phyloP scores from a whole-genome alignment of 805 yeast species.

The Lachancea lanzarotensis region DNA sequence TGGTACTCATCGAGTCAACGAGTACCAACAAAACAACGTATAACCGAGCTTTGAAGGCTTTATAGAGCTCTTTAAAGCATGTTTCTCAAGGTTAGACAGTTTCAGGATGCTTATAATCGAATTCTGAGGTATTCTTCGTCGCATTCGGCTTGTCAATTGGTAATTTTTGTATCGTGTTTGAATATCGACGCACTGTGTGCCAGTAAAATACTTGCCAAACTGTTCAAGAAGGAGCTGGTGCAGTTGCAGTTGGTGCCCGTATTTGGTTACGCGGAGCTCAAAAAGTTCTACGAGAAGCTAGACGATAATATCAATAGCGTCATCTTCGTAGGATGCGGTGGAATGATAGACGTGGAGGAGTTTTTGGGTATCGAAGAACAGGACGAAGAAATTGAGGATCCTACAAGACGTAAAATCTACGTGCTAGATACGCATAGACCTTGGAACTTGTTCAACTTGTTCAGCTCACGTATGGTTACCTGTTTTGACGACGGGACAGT shows the following conservation, averaged over 20 bases:
- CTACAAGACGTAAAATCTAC: conserved; percentile 41
- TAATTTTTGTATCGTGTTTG: conserved; percentile 82
- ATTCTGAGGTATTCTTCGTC: conserved; percentile 69
- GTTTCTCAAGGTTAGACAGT: conserved; percentile 70
- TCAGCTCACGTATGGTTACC: conserved; percentile 68
- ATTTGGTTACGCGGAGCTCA: conserved; percentile 80
- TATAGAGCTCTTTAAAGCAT: conserved; percentile 32
- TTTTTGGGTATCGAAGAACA: conserved; percentile 59
- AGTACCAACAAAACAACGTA: neutral
- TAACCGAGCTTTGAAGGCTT: neutral
- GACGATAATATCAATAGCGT: conserved; percentile 75
- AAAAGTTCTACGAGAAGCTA: conserved; percentile 50
- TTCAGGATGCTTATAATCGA: conserved; percentile 57
- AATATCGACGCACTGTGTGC: conserved; percentile 91
- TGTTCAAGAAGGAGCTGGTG: conserved; percentile 73
- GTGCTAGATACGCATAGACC: conserved; percentile 91
- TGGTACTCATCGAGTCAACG: conserved; percentile 1
- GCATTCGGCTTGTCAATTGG: conserved; percentile 87
- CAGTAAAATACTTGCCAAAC: conserved; percentile 61
- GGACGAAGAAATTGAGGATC: conserved; percentile 38
- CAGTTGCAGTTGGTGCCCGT: conserved; percentile 89
- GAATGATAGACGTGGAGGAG: conserved; percentile 75
- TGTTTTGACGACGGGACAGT: conserved; percentile 86
- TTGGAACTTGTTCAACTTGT: conserved; percentile 90
- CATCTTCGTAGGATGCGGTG: conserved; percentile 86